Conservation (phyloP, 768 basidiomycete genomes). For the Collybia mongolica region DNA sequence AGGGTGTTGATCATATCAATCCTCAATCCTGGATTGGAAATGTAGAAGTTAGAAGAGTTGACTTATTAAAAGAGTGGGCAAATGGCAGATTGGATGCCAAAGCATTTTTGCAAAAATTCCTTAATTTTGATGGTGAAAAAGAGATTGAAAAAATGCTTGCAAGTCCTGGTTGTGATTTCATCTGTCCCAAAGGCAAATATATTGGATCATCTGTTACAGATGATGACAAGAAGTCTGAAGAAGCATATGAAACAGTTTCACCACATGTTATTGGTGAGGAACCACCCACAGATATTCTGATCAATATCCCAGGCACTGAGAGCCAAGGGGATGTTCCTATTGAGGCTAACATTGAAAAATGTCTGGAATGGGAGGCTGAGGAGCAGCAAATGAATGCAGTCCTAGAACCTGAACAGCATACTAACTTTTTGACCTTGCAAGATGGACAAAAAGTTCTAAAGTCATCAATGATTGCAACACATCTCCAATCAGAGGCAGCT, state of each 20-base stretch:
- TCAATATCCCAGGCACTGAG: too few relatives aligned
- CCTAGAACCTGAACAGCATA: too few relatives aligned
- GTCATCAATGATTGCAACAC: neutral
- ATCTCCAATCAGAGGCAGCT: neutral
- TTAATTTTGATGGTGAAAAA: too few relatives aligned
- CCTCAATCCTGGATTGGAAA: constrained; percentile 19
- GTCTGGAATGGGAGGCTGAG: too few relatives aligned
- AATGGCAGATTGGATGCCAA: neutral
- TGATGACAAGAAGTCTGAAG: neutral
- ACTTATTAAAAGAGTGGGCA: constrained; percentile 8
- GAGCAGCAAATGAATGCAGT: too few relatives aligned
- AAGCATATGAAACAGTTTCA: too few relatives aligned
- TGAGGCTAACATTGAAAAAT: too few relatives aligned
- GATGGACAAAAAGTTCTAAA: neutral
- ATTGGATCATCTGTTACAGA: neutral
- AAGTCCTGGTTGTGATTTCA: neutral
- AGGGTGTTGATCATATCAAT: constrained; percentile 23
- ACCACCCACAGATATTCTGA: too few relatives aligned
- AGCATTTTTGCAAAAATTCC: too few relatives aligned
- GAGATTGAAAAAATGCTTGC: neutral
- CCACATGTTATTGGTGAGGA: too few relatives aligned
- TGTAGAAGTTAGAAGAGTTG: constrained; percentile 11
- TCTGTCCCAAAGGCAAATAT: neutral
- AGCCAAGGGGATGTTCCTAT: too few relatives aligned
- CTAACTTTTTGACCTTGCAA: too few relatives aligned